These are phyloP conservation scores for Tetrahymena malaccensis DNA, from an alignment of 73 alveolate genomes.

Conservation along the genomic window DNA sequence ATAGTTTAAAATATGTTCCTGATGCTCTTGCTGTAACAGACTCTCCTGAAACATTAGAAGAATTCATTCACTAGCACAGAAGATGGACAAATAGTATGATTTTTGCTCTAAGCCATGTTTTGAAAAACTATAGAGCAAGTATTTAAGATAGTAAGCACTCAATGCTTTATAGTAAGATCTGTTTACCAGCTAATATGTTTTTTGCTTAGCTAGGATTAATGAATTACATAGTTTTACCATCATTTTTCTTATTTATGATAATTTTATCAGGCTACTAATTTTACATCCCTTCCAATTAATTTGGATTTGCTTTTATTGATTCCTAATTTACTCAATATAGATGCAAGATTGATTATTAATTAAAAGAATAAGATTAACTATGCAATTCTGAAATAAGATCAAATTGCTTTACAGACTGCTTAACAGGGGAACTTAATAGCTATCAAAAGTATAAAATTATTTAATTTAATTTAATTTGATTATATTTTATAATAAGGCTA, in stretches of 20 bases:
- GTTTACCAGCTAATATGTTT: background rate
- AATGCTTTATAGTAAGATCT: too few species aligned
- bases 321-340: too few species aligned
- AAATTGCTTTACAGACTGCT: background rate
- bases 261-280: background rate
- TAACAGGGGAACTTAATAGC: background rate
- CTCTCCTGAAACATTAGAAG: conserved; percentile 38
- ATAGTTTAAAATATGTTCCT: conserved; percentile 32
- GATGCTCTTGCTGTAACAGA: conserved; percentile 52
- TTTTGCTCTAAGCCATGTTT: conserved; percentile 39
- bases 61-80: conserved; percentile 44
- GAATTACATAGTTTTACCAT: background rate
- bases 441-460: too few species aligned
- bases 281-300: background rate
- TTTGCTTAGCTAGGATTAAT: background rate
- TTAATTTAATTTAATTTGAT: too few species aligned
- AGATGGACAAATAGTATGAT: conserved; percentile 58
- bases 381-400: background rate
- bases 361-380: background rate
- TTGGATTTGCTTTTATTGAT: background rate
- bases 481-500: background rate
- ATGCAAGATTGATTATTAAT: background rate
- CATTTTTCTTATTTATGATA: background rate
- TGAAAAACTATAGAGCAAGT: background rate
- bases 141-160: conserved; percentile 1